phyloP scores from a whole-genome alignment of 2,329 filamentous ascomycete species.

The Pezicula rhizophila region DNA sequence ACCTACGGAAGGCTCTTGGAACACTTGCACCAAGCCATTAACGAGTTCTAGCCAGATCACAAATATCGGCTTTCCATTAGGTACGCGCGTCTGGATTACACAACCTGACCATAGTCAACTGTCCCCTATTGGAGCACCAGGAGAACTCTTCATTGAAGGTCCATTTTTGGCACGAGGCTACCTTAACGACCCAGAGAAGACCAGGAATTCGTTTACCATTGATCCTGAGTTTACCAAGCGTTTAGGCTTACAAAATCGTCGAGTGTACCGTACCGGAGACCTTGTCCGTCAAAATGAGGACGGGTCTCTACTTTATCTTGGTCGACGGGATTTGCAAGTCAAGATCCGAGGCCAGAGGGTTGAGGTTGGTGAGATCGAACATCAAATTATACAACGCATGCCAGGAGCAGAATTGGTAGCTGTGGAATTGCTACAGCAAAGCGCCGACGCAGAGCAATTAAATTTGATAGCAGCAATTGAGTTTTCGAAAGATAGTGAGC shows the following conservation, averaged over 20 bases:
- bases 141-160: slow-evolving; percentile 9
- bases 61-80: slow-evolving; percentile 3
- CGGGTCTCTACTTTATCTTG: slow-evolving; percentile 52
- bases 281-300: slow-evolving; percentile 45
- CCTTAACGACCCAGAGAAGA: slow-evolving; percentile 50
- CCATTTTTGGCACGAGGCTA: slow-evolving; percentile 49
- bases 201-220: slow-evolving; percentile 48
- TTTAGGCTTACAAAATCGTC: slow-evolving; percentile 29
- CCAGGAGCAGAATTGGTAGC: background rate
- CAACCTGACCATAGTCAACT: slow-evolving; percentile 1
- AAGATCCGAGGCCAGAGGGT: slow-evolving; percentile 59
- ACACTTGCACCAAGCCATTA: background rate
- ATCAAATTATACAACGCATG: slow-evolving; percentile 1
- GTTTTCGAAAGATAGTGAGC: slow-evolving; percentile 1
- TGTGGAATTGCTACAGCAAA: slow-evolving; percentile 1
- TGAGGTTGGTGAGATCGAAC: slow-evolving; percentile 53
- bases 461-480: slow-evolving; percentile 1
- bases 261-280: slow-evolving; percentile 49
- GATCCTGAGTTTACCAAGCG: slow-evolving; percentile 51
- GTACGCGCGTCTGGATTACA: slow-evolving; percentile 1
- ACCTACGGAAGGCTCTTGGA: background rate
- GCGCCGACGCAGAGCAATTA: background rate
- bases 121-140: slow-evolving; percentile 2
- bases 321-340: slow-evolving; percentile 56
- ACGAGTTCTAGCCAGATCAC: background rate